Evolutionary conservation across 2,329 filamentous ascomycete species (phyloP), one percentile per base, ranked within the genome.

Genomic region (Bipolaris zeicola): DNA sequence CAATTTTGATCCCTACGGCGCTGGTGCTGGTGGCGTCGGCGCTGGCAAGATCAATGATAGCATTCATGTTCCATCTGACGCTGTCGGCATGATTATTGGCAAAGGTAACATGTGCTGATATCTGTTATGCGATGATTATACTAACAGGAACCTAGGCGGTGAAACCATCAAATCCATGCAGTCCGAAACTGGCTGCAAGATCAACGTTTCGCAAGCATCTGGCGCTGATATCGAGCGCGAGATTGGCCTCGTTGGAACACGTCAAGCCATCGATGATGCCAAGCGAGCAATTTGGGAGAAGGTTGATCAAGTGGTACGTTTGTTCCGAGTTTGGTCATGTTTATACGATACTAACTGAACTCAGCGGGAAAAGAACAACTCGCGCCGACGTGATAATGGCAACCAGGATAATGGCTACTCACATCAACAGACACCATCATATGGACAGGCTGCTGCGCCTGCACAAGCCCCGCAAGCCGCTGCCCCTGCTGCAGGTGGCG

Each of bases 101-200:
- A 96, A 96, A 81, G 90, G 82, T 82, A 67, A 58, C 58, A 49
- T 39, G n/a, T 14, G 39, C 22, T 51, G 34, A 28, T 28, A 22
- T 7, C 26, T 5, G 2, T 56, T 3, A 28, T 28, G 18, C 6
- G 14, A 22, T 18, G 14, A 36, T 34, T 22, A 39, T 50, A 65
- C 61, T 75, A 64, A 67, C 57, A 41, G 38, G 31, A 22, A 34
- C 14, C 6, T 50, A 82, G 84, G 91, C 54, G 92, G 92, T 63
- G 92, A 96, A 79, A 96, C 92, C 0, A 96, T 96, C 73, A 92
- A 93, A 63, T 91, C 96, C 66, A 96, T 96, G 89, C 92, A 96
- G 76, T 89, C 87, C 70, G 84, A 81, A 31, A 95, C 91, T 5
- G 90, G 91, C 43, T 96, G 93, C 83, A 96, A 96, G 80, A 96